These are phyloP conservation scores for Tolypocladium tundrense DNA, from an alignment of 2,329 filamentous ascomycete species.

Conservation along the genomic window DNA sequence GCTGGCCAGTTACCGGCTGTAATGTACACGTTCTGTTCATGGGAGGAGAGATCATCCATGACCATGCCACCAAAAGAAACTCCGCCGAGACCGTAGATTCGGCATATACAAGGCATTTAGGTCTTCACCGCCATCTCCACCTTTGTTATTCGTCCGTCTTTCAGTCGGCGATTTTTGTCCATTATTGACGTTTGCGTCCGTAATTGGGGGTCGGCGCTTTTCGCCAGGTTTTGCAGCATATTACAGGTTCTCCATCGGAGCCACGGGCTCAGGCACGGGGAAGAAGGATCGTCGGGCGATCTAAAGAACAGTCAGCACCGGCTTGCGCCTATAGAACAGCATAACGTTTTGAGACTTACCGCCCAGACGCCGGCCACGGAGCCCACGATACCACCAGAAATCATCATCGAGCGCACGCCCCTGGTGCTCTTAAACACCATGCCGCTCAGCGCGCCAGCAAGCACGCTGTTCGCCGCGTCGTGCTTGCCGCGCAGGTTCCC, in stretches of 20 bases:
- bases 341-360: conserved; percentile 45
- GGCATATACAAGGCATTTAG: conserved; percentile 18
- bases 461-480: conserved; percentile 80
- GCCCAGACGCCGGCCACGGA: conserved; percentile 80
- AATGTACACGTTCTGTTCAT: conserved; percentile 38
- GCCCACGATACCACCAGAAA: conserved; percentile 84
- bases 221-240: conserved; percentile 1
- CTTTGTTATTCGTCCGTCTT: neutral
- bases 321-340: conserved; percentile 1
- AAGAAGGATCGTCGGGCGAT: conserved; percentile 32
- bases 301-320: conserved; percentile 11
- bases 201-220: neutral
- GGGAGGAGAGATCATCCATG: conserved; percentile 40
- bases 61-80: conserved; percentile 5
- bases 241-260: conserved; percentile 18
- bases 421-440: conserved; percentile 96
- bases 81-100: conserved; percentile 14
- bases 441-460: conserved; percentile 77
- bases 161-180: neutral
- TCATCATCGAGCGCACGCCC: conserved; percentile 83
- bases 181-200: neutral
- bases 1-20: conserved; percentile 29
- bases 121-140: neutral
- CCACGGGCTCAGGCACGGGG: conserved; percentile 21
- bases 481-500: conserved; percentile 75